Conservation (phyloP, 345 rosid genomes). For the rapeseed (Brassica napus) region Da-Ae NC_063439.1:18955001-18955500, state of each 20-base stretch:
- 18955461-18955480: constrained; percentile 89
- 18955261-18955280: constrained; percentile 93
- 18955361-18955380: constrained; percentile 53
- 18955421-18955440: constrained; percentile 74
- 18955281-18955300: constrained; percentile 56
- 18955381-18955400: constrained; percentile 74
- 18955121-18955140: constrained; percentile 71
- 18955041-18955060: constrained; percentile 49
- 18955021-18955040: background rate
- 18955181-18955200: constrained; percentile 10
- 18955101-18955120: constrained; percentile 74
- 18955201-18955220: constrained; percentile 61
- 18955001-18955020: constrained; percentile 26
- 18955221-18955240: constrained; percentile 92
- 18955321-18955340: constrained; percentile 9
- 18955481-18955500: constrained; percentile 73
- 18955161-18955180: constrained; percentile 14
- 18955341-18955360: constrained; percentile 11
- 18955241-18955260: constrained; percentile 95
- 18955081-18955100: constrained; percentile 91
- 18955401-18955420: constrained; percentile 88
- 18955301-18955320: constrained; percentile 27
- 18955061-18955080: constrained; percentile 80
- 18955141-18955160: constrained; percentile 30
- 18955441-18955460: constrained; percentile 78